Percentiles rank a stretch among this genome's conserved stretches.
Conservation (phyloP, 108 stramenopile genomes). For the Nitzschia sp. region DNA sequence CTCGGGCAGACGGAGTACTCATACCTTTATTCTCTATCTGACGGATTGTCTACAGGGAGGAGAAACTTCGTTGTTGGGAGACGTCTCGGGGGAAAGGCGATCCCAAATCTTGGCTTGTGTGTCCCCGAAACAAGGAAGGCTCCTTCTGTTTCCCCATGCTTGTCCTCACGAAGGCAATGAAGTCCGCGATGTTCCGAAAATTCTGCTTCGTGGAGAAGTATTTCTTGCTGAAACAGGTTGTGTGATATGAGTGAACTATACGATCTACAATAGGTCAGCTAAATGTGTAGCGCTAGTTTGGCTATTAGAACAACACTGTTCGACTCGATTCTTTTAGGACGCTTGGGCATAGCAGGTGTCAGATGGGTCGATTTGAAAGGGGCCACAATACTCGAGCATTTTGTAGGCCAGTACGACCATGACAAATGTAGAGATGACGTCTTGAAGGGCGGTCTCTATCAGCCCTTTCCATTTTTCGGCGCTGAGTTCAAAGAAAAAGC, state of each 20-base stretch:
- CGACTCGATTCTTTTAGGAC: too few relatives aligned
- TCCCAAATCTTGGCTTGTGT: constrained; percentile 47
- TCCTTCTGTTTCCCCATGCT: constrained; percentile 73
- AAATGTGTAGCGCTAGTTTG: too few relatives aligned
- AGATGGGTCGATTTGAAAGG: constrained; percentile 36
- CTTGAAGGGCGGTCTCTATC: constrained; percentile 70
- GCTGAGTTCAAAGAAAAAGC: constrained; percentile 52
- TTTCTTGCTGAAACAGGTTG: background rate
- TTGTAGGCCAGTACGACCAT: constrained; percentile 62
- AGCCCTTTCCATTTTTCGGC: constrained; percentile 64
- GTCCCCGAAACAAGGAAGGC: constrained; percentile 56
- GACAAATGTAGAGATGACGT: constrained; percentile 62
- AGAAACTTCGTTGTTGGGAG: constrained; percentile 61
- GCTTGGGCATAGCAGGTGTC: constrained; percentile 44
- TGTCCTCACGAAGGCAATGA: constrained; percentile 72
- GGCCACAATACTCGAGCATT: constrained; percentile 48
- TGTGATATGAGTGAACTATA: too few relatives aligned
- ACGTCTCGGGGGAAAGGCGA: constrained; percentile 31
- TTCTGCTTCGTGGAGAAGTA: constrained; percentile 81
- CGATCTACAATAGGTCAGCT: too few relatives aligned
- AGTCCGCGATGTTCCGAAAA: constrained; percentile 62
- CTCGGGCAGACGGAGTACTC: constrained; percentile 52
- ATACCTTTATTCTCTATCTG: constrained; percentile 80
- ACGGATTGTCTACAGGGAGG: constrained; percentile 61
- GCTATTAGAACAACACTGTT: too few relatives aligned